Evolutionary conservation across 352 stramenopile species (phyloP).

Genomic region (Thraustochytrium sp.): DNA sequence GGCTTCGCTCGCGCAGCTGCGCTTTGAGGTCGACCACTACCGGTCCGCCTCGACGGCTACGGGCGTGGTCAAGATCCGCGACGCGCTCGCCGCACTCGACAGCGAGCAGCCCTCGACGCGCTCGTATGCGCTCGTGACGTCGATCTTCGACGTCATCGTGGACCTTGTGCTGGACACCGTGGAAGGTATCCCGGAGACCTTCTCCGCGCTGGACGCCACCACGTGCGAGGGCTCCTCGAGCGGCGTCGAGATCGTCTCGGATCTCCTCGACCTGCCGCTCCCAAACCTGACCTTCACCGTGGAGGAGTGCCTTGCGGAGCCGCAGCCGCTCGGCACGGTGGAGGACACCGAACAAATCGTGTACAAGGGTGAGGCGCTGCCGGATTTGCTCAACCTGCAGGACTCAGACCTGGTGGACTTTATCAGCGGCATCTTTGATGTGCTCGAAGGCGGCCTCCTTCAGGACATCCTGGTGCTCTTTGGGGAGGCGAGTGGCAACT

Average conservation of each 20-base stretch:
- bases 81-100: background rate
- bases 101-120: background rate
- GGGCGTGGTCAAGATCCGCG: background rate
- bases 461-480: too few relatives aligned
- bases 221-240: background rate
- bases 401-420: background rate
- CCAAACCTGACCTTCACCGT: background rate
- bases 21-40: background rate
- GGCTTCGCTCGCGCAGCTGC: background rate
- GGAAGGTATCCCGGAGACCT: background rate
- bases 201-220: background rate
- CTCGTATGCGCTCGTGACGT: background rate
- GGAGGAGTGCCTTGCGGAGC: background rate
- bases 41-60: background rate
- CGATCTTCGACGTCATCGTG: background rate
- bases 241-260: background rate
- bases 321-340: background rate
- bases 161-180: background rate
- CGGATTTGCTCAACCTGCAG: constrained; percentile 25
- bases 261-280: background rate
- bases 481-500: too few relatives aligned
- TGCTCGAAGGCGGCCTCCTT: background rate
- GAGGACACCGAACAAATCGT: background rate
- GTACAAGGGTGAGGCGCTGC: background rate
- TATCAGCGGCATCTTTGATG: background rate